Percentiles rank a stretch among this genome's conserved stretches.
These are phyloP conservation scores for Clonostachys rosea DNA, from an alignment of 2,329 filamentous ascomycete species.

Conservation along the genomic window DNA sequence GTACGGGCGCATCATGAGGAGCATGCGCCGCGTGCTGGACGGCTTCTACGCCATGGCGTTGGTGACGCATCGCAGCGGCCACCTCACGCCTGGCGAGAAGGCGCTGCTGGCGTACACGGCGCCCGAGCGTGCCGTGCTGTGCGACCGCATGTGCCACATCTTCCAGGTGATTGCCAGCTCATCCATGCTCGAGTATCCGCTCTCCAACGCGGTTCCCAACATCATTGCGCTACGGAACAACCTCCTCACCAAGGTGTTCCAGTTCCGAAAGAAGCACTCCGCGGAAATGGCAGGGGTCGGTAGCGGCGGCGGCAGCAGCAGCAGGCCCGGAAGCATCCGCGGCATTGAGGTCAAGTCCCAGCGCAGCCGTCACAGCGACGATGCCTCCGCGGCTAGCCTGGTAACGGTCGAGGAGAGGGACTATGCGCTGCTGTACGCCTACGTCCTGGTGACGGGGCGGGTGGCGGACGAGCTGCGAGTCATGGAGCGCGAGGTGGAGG, in stretches of 20 bases:
- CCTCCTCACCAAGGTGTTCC: conserved; percentile 80
- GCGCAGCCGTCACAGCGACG: too few species aligned
- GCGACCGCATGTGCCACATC: conserved; percentile 89
- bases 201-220: conserved; percentile 83
- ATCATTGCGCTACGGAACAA: conserved; percentile 77
- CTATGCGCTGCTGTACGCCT: conserved; percentile 90
- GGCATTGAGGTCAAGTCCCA: too few species aligned
- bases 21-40: conserved; percentile 81
- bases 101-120: conserved; percentile 76
- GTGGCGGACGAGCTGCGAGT: conserved; percentile 60
- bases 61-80: conserved; percentile 76
- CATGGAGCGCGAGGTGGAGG: conserved; percentile 57
- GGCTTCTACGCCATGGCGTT: conserved; percentile 96
- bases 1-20: conserved; percentile 70
- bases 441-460: conserved; percentile 66
- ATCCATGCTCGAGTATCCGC: conserved; percentile 89
- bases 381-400: conserved; percentile 3
- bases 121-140: conserved; percentile 74
- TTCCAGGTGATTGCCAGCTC: conserved; percentile 83
- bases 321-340: too few species aligned
- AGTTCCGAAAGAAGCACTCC: conserved; percentile 70
- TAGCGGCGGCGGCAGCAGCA: too few species aligned
- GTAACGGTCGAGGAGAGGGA: conserved; percentile 64
- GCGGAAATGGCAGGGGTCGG: conserved; percentile 9
- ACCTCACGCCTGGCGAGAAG: conserved; percentile 73